Evolutionary conservation across 2,329 filamentous ascomycete genomes (phyloP).

Genomic region (Escovopsis sp.): DNA sequence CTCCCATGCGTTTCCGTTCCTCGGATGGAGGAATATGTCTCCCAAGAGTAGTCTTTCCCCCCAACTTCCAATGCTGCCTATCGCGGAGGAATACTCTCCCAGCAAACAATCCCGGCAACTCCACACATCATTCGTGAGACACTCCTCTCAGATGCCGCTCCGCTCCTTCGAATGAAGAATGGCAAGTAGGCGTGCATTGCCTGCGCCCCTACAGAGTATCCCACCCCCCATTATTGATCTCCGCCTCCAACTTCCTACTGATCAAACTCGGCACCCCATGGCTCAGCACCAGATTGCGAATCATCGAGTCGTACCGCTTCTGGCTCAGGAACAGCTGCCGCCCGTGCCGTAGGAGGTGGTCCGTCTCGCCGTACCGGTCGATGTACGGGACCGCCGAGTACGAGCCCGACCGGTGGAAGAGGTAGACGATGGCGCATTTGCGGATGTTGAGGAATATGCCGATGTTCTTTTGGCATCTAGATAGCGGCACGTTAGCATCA

Average conservation of each 20-base stretch:
- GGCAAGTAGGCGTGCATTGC: too few relatives aligned
- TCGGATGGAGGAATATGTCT: too few relatives aligned
- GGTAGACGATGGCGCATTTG: slow-evolving; percentile 82
- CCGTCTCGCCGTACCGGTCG: slow-evolving; percentile 89
- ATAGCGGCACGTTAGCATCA: background rate
- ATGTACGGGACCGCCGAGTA: slow-evolving; percentile 85
- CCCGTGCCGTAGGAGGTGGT: slow-evolving; percentile 74
- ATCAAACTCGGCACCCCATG: slow-evolving; percentile 83
- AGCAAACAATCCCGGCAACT: too few relatives aligned
- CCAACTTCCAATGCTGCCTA: too few relatives aligned
- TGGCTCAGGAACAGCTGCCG: slow-evolving; percentile 88
- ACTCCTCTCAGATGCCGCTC: too few relatives aligned
- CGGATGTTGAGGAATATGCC: slow-evolving; percentile 95
- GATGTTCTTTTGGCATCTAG: slow-evolving; percentile 71
- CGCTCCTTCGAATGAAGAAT: too few relatives aligned
- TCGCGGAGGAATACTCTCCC: too few relatives aligned
- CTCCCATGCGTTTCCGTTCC: too few relatives aligned
- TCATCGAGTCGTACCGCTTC: slow-evolving; percentile 77
- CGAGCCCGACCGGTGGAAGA: slow-evolving; percentile 68
- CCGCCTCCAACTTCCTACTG: slow-evolving; percentile 76
- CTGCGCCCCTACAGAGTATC: slow-evolving; percentile 63
- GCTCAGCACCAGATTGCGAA: slow-evolving; percentile 72
- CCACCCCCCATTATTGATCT: slow-evolving; percentile 96
- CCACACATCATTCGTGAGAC: too few relatives aligned
- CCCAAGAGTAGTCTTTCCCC: too few relatives aligned